Evolutionary conservation across 2,329 filamentous ascomycete species (phyloP), one percentile per base, ranked within the genome.

Genomic region (Lasiodiplodia sp.): DNA sequence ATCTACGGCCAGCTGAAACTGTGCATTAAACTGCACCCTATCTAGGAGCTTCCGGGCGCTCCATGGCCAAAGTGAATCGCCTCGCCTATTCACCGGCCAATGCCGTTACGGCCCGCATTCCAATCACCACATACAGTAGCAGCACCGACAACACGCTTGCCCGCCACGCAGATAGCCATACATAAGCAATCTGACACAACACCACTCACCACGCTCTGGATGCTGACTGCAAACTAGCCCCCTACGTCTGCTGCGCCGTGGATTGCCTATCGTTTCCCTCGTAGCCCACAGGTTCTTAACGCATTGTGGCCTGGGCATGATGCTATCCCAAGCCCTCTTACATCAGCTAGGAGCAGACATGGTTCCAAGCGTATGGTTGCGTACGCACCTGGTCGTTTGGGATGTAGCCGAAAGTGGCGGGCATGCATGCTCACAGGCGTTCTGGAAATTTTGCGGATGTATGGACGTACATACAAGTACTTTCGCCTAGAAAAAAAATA

Each of bases 101-200:
- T 16, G 28, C 44, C 28, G 51, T 44, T 18, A 28, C 23, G 57
- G 49, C 57, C 57, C 57, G 57, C 57, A 62, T 51, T 44, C 44
- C 28, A 28, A 18, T 37, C 44, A 37, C 60, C 60, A 63, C 60
- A 63, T 63, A 44, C 60, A 63, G 60, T 63, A 63, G 60, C 60
- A 28, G 51, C 60, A 28, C 60, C 28, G 44, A 52, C 37, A 63
- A 18, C 44, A n/a, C 28, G 11, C 21, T 31, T 25, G 23, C 57
- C 57, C 40, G 38, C 38, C 57, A 49, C 11, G 57, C 57, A 18
- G 28, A 10, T 18, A 52, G 28, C 28, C 60, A 51, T 52, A 38
- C 28, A 63, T 38, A 63, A 23, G 4, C 8, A 28, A 3, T 34
- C 12, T 31, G 37, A 37, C 11, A 8, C 25, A 16, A 47, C 57